Conservation (phyloP, 2,329 filamentous ascomycete genomes). For the Amauroascus niger region DNA sequence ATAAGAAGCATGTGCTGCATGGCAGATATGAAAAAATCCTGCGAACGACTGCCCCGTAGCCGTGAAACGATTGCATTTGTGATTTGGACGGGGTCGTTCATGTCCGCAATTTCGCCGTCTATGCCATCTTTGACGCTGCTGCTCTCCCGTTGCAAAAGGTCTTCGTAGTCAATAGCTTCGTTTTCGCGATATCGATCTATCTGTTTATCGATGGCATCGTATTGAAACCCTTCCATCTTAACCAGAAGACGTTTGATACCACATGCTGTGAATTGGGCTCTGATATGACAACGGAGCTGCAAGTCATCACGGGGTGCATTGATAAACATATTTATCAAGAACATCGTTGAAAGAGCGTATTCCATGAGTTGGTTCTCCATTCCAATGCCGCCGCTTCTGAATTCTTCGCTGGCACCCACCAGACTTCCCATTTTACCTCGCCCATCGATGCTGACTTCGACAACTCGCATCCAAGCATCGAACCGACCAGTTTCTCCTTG, state of each 20-base stretch:
- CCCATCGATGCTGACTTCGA: conserved; percentile 93
- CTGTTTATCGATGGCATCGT: conserved; percentile 97
- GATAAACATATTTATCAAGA: conserved; percentile 92
- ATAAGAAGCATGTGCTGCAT: conserved; percentile 93
- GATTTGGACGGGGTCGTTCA: conserved; percentile 87
- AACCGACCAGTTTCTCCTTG: conserved; percentile 91
- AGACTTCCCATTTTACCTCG: conserved; percentile 98
- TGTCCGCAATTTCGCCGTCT: conserved; percentile 77
- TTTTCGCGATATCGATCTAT: conserved; percentile 87
- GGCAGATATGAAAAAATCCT: conserved; percentile 92
- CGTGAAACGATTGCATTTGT: conserved; percentile 85
- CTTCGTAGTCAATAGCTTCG: conserved; percentile 96
- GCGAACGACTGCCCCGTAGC: conserved; percentile 69
- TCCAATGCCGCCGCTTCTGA: conserved; percentile 88
- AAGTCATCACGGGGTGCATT: conserved; percentile 83
- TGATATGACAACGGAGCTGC: conserved; percentile 83
- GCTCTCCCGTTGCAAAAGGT: conserved; percentile 83
- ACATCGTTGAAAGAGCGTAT: conserved; percentile 88
- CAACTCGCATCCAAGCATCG: conserved; percentile 96
- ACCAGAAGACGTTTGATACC: conserved; percentile 87
- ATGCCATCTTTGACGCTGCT: conserved; percentile 82
- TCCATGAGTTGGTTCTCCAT: conserved; percentile 99
- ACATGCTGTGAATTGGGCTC: conserved; percentile 90
- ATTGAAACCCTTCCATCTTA: conserved; percentile 98
- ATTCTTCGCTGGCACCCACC: conserved; percentile 91